Base-by-base conservation (phyloP, 1,139 yeast species). In the Cylindricascospora bacillispora region DNA sequence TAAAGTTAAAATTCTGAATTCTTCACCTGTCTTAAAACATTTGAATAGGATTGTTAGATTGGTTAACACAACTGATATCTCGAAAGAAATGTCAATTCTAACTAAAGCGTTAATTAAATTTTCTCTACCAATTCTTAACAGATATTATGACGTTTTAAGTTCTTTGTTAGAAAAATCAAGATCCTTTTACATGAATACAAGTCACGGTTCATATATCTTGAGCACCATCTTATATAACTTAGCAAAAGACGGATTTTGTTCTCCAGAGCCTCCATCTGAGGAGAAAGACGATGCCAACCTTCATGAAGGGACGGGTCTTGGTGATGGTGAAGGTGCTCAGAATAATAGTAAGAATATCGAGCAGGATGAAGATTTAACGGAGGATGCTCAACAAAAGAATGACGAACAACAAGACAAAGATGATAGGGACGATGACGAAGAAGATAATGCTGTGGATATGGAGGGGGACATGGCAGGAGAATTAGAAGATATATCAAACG, bases 381-480 rank as follows among this genome's bases (percentile, higher is more conserved):
- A 89, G 49, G 77, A 82, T 47, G 95, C 95, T 2, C 93, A 85
- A 49, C 72, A 76, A 31, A 81, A 77, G 6, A 82, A 85, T 45
- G 73, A 79, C 35, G 92, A 83, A 20, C 70, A 79, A 37, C 70
- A 77, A 29, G 70, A 76, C 12, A 65, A 74, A 21, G 73, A 74
- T 13, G 68, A 72, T 10, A 63, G 64, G 6, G 66, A 63, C 6
- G 62, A 60, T 12, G 70, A 73, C 15, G 71, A 77, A 20, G 66
- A 80, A 26, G 81, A 78, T 35, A 80, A 82, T 47, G 95, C 95
- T 5, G 85, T 82, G 29, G 94, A 83, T 32, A 80, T 86, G 54
- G 94, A 85, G 45, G 95, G 95, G 20, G 97, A 89, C 47, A 82
- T 89, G 93, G 95, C 92, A 15, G 97, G 97, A 30, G 77, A 83